Evolutionary conservation across 1,139 yeast species (phyloP).

Genomic region (Candida smagusa): DNA sequence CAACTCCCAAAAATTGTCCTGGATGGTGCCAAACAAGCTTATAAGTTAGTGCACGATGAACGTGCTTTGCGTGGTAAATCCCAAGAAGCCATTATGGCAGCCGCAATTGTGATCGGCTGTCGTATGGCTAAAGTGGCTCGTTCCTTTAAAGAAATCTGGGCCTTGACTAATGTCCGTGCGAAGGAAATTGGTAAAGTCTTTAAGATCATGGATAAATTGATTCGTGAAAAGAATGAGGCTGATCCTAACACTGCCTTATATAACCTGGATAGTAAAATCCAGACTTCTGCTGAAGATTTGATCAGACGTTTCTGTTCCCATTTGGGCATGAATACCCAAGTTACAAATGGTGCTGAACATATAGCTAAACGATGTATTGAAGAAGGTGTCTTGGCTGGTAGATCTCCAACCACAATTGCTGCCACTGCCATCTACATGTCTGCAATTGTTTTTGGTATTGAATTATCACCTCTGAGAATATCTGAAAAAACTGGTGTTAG

Average conservation of each 20-base stretch:
- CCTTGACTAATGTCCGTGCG: slow-evolving; percentile 88
- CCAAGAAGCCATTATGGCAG: slow-evolving; percentile 94
- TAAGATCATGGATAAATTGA: slow-evolving; percentile 73
- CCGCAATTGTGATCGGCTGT: slow-evolving; percentile 92
- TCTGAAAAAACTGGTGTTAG: slow-evolving; percentile 97
- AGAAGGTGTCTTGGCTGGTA: slow-evolving; percentile 91
- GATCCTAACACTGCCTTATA: slow-evolving; percentile 39
- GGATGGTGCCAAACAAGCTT: slow-evolving; percentile 96
- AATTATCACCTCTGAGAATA: slow-evolving; percentile 69
- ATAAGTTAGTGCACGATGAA: slow-evolving; percentile 87
- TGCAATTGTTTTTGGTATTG: slow-evolving; percentile 73
- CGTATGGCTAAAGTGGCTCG: slow-evolving; percentile 93
- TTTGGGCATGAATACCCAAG: slow-evolving; percentile 78
- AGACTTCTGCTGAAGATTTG: slow-evolving; percentile 90
- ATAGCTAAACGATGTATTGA: slow-evolving; percentile 88
- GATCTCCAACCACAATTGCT: slow-evolving; percentile 96
- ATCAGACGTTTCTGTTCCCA: slow-evolving; percentile 96
- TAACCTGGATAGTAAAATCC: slow-evolving; percentile 63
- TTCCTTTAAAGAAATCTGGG: slow-evolving; percentile 94
- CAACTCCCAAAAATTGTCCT: slow-evolving; percentile 92
- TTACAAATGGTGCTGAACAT: slow-evolving; percentile 90
- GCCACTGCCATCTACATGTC: slow-evolving; percentile 97
- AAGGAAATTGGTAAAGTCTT: slow-evolving; percentile 91
- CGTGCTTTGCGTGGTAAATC: slow-evolving; percentile 85
- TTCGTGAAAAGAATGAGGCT: slow-evolving; percentile 61